Conservation (phyloP, 768 basidiomycete genomes). For the Lactarius akahatsu region DNA sequence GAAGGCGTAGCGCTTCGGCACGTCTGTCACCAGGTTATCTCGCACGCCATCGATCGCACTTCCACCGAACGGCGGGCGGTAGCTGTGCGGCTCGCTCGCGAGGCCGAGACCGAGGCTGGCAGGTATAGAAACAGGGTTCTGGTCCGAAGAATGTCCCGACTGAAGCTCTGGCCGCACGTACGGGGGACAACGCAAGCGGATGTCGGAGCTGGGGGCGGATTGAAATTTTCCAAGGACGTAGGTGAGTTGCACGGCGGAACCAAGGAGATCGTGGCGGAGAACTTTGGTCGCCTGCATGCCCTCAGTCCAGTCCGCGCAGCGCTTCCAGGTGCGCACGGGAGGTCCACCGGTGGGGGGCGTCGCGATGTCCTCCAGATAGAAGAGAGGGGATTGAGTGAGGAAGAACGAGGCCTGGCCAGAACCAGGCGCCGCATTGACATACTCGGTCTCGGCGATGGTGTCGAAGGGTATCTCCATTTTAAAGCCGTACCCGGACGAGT, state of each 20-base stretch:
- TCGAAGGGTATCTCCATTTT: slow-evolving; percentile 83
- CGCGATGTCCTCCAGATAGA: slow-evolving; percentile 57
- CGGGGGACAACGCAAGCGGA: slow-evolving; percentile 22
- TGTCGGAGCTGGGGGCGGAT: slow-evolving; percentile 16
- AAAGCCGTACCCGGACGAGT: slow-evolving; percentile 68
- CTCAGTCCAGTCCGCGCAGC: slow-evolving; percentile 75
- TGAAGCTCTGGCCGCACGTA: slow-evolving; percentile 26
- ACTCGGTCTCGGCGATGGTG: slow-evolving; percentile 56
- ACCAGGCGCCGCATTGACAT: slow-evolving; percentile 53
- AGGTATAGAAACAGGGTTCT: slow-evolving; percentile 9
- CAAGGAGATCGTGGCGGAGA: slow-evolving; percentile 63
- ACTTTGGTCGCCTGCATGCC: slow-evolving; percentile 62
- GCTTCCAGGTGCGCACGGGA: slow-evolving; percentile 52
- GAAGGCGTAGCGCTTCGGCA: slow-evolving; percentile 21
- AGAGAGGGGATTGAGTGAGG: slow-evolving; percentile 65
- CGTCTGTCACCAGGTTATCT: slow-evolving; percentile 2
- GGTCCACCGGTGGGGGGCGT: slow-evolving; percentile 37
- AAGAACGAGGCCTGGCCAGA: slow-evolving; percentile 60
- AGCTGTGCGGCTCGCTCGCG: slow-evolving; percentile 15
- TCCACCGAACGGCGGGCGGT: slow-evolving; percentile 23
- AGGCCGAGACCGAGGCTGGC: slow-evolving; percentile 6
- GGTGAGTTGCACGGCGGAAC: slow-evolving; percentile 58
- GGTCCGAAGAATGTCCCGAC: slow-evolving; percentile 13
- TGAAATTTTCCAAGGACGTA: slow-evolving; percentile 46
- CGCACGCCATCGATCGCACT: slow-evolving; percentile 11